phyloP scores from a whole-genome alignment of 495 filamentous ascomycete genomes.

The Penicillium arizonense region DNA sequence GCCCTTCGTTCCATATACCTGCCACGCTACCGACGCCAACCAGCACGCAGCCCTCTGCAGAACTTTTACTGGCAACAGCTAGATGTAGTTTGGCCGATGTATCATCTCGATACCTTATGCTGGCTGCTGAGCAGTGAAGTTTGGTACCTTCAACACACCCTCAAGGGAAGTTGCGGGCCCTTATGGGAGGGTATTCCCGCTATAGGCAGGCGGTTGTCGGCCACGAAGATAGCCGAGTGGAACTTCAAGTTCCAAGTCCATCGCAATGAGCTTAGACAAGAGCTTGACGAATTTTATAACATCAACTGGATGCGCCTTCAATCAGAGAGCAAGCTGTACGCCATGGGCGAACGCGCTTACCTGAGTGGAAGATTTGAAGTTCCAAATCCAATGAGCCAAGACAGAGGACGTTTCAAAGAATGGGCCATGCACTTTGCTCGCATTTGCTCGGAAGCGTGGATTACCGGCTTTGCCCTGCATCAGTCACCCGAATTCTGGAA shows the following conservation, averaged over 20 bases:
- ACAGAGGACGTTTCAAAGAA: slow-evolving; percentile 12
- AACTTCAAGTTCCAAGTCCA: background rate
- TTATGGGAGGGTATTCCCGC: slow-evolving; percentile 9
- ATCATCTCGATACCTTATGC: background rate
- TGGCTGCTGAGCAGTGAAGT: slow-evolving; percentile 9
- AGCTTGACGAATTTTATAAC: slow-evolving; percentile 2
- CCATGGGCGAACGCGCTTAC: slow-evolving; percentile 13
- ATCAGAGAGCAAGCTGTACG: slow-evolving; percentile 15
- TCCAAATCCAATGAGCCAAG: slow-evolving; percentile 22
- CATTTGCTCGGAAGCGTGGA: too few species aligned
- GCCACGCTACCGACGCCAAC: slow-evolving; percentile 1
- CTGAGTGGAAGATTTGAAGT: slow-evolving; percentile 18
- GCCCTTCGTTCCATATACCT: slow-evolving; percentile 1
- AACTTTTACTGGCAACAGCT: slow-evolving; percentile 30
- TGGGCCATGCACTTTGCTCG: slow-evolving; percentile 2
- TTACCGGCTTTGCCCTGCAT: too few species aligned
- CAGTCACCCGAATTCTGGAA: too few species aligned
- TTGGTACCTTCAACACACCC: slow-evolving; percentile 6
- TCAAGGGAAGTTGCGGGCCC: slow-evolving; percentile 9
- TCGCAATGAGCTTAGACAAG: slow-evolving; percentile 2
- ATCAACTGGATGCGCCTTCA: slow-evolving; percentile 28
- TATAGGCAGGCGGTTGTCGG: too few species aligned
- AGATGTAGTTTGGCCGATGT: slow-evolving; percentile 28
- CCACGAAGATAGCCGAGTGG: background rate
- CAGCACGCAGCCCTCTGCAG: slow-evolving; percentile 7